A percentile compares a stretch with the other conserved stretches of the same genome.
Evolutionary conservation across 2,329 filamentous ascomycete genomes (phyloP).

Genomic region (Pseudovirgaria hyperparasitica): DNA sequence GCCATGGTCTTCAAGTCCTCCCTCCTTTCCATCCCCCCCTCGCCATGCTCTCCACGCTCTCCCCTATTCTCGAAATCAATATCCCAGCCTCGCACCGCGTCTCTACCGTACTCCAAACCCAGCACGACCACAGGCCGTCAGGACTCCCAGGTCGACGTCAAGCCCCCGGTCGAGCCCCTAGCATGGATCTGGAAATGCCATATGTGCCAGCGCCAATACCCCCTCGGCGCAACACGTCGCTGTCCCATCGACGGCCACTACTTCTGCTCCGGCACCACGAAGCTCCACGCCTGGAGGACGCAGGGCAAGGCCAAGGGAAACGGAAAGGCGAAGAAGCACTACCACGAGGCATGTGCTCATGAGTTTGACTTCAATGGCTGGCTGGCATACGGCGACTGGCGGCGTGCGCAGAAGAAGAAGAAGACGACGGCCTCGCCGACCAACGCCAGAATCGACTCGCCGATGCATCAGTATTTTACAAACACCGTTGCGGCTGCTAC

Average conservation of each 20-base stretch:
- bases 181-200: conserved; percentile 43
- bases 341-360: conserved; percentile 31
- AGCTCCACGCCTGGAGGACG: conserved; percentile 21
- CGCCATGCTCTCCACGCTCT: conserved; percentile 27
- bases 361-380: conserved; percentile 43
- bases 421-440: conserved; percentile 1
- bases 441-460: neutral
- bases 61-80: conserved; percentile 9
- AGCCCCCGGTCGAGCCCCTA: conserved; percentile 20
- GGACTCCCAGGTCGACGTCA: conserved; percentile 5
- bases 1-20: conserved; percentile 31
- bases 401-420: conserved; percentile 13
- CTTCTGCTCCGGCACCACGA: conserved; percentile 38
- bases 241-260: conserved; percentile 42
- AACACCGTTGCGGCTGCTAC: conserved; percentile 1
- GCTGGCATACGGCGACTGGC: conserved; percentile 35
- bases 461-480: conserved; percentile 2
- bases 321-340: conserved; percentile 8
- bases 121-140: conserved; percentile 5
- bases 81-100: conserved; percentile 10
- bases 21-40: conserved; percentile 29
- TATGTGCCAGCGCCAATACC: conserved; percentile 34
- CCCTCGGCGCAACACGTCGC: conserved; percentile 36
- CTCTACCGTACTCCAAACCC: conserved; percentile 7
- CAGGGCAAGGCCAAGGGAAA: conserved; percentile 3